These are phyloP conservation scores for Mycena leptocephala DNA, from an alignment of 768 basidiomycete genomes.

Conservation along the genomic window DNA sequence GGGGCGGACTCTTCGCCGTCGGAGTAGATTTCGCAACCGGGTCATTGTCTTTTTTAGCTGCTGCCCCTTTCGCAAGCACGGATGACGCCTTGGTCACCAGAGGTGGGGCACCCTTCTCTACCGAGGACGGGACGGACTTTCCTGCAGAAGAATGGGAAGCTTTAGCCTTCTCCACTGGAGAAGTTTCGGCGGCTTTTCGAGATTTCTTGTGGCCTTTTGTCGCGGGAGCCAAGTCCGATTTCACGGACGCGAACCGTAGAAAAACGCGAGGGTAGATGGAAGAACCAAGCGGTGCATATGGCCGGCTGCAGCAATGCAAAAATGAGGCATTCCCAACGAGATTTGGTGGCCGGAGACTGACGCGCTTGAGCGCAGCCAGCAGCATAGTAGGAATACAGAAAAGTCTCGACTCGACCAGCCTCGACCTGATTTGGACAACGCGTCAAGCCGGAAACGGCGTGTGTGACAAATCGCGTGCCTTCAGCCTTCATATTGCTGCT, in stretches of 20 bases:
- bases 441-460: not conserved
- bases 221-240: slow-evolving; percentile 24
- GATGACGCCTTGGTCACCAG: slow-evolving; percentile 30
- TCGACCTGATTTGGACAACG: slow-evolving; percentile 1
- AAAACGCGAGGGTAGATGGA: slow-evolving; percentile 18
- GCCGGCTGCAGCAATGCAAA: slow-evolving; percentile 25
- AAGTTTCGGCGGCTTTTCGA: not conserved
- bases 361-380: slow-evolving; percentile 22
- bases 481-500: not conserved
- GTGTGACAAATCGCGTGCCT: not conserved
- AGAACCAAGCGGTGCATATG: not conserved
- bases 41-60: not conserved
- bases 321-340: not conserved
- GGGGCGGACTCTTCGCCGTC: slow-evolving; percentile 27
- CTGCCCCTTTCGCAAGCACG: slow-evolving; percentile 20
- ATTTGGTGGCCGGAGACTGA: slow-evolving; percentile 1
- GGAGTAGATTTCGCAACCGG: slow-evolving; percentile 9
- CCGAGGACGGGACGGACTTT: slow-evolving; percentile 25
- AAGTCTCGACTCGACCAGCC: not conserved
- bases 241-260: slow-evolving; percentile 36
- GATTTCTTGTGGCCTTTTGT: not conserved
- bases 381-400: not conserved
- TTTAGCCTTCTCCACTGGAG: not conserved
- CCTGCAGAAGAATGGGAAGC: not conserved
- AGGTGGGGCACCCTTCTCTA: slow-evolving; percentile 26